Evolutionary conservation across 2,329 filamentous ascomycete genomes (phyloP).

Genomic region (Alternaria brassicicola): DNA sequence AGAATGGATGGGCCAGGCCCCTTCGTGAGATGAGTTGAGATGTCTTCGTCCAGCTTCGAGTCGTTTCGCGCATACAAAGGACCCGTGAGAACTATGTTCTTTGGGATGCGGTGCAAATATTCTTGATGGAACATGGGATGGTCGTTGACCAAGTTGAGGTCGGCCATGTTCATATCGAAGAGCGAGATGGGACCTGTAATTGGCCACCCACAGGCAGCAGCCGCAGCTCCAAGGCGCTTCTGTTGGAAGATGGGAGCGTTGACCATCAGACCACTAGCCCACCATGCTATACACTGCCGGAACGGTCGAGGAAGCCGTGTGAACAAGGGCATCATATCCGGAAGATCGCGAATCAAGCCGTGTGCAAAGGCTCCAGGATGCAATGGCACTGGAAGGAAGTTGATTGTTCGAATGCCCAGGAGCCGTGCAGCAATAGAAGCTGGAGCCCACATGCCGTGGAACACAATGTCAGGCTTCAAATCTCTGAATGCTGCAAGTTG

Average conservation of each 20-base stretch:
- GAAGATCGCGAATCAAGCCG: slow-evolving; percentile 41
- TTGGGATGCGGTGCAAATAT: slow-evolving; percentile 36
- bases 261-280: slow-evolving; percentile 35
- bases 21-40: slow-evolving; percentile 32
- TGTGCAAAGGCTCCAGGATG: slow-evolving; percentile 36
- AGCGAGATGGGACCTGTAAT: slow-evolving; percentile 38
- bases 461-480: slow-evolving; percentile 41
- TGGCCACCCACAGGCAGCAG: slow-evolving; percentile 37
- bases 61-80: slow-evolving; percentile 34
- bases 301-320: slow-evolving; percentile 39
- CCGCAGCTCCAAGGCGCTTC: slow-evolving; percentile 38
- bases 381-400: slow-evolving; percentile 41
- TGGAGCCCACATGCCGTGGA: slow-evolving; percentile 46
- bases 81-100: slow-evolving; percentile 41
- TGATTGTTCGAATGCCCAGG: slow-evolving; percentile 41
- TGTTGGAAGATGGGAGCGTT: slow-evolving; percentile 44
- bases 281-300: slow-evolving; percentile 36
- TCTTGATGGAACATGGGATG: slow-evolving; percentile 42
- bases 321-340: slow-evolving; percentile 42
- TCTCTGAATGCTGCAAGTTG: slow-evolving; percentile 38
- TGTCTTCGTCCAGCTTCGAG: slow-evolving; percentile 34
- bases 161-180: slow-evolving; percentile 46
- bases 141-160: slow-evolving; percentile 44
- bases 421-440: slow-evolving; percentile 40
- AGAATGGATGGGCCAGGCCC: slow-evolving; percentile 33